These are phyloP conservation scores for Auxenochlorella pyrenoidosa DNA, from an alignment of 139 green algal genomes.

Conservation along the genomic window DNA sequence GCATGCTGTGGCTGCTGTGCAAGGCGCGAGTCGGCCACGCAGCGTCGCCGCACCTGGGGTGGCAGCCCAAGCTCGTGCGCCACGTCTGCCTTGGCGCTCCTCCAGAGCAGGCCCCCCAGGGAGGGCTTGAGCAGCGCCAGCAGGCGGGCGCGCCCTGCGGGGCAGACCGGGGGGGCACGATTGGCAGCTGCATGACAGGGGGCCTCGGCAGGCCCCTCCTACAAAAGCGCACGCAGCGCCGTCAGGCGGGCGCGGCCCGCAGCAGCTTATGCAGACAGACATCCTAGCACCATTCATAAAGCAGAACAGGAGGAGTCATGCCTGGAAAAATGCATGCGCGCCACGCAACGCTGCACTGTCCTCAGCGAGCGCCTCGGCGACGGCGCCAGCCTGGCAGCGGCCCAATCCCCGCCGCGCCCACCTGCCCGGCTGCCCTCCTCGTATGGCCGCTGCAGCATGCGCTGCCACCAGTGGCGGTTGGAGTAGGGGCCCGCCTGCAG, in stretches of 20 bases:
- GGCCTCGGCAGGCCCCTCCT: too few relatives aligned
- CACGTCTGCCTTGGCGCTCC: constrained; percentile 84
- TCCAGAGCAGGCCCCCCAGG: constrained; percentile 87
- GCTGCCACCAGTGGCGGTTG: constrained; percentile 68
- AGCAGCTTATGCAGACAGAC: too few relatives aligned
- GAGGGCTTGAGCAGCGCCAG: constrained; percentile 57
- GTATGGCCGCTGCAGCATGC: constrained; percentile 64
- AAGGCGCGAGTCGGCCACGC: too few relatives aligned
- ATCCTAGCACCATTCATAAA: too few relatives aligned
- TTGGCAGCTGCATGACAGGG: too few relatives aligned
- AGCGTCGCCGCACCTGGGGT: constrained; percentile 27
- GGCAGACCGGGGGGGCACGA: background rate
- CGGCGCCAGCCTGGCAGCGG: background rate
- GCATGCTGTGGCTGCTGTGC: too few relatives aligned
- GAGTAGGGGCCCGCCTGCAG: constrained; percentile 67
- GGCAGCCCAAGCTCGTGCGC: constrained; percentile 83
- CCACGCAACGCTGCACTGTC: too few relatives aligned
- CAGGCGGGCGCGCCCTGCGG: constrained; percentile 34
- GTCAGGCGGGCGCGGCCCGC: too few relatives aligned
- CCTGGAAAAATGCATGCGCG: too few relatives aligned
- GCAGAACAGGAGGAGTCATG: too few relatives aligned
- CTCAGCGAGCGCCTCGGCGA: too few relatives aligned
- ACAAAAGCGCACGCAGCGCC: too few relatives aligned
- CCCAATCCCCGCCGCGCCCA: background rate
- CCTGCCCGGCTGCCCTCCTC: constrained; percentile 50